phyloP scores from a whole-genome alignment of 2,329 filamentous ascomycete genomes.

The Xenosphaeropsis pyriputrescens region DNA sequence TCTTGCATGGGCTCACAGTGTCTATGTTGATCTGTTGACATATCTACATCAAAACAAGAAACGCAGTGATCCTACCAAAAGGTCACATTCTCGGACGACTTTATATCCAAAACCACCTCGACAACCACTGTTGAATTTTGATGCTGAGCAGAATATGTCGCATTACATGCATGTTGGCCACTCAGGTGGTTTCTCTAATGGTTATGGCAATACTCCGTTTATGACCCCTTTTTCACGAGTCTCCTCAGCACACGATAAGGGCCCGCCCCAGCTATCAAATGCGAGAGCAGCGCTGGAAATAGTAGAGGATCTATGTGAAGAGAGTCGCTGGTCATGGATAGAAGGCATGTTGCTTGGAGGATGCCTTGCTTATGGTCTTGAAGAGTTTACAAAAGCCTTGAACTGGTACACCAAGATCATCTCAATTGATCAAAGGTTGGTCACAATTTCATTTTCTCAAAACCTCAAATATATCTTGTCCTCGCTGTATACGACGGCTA shows the following conservation, averaged over 20 bases:
- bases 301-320: slow-evolving; percentile 59
- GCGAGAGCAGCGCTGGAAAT: slow-evolving; percentile 55
- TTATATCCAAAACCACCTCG: slow-evolving; percentile 35
- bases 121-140: slow-evolving; percentile 13
- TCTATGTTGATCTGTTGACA: slow-evolving; percentile 56
- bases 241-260: slow-evolving; percentile 2
- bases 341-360: slow-evolving; percentile 87
- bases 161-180: neutral
- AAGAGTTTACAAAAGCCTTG: slow-evolving; percentile 64
- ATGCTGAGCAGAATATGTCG: neutral
- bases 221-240: no score
- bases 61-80: slow-evolving; percentile 23
- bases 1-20: slow-evolving; percentile 53
- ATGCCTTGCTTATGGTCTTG: slow-evolving; percentile 81
- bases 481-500: no score
- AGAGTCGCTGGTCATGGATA: slow-evolving; percentile 76
- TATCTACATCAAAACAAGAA: slow-evolving; percentile 47
- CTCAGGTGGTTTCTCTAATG: neutral
- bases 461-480: slow-evolving; percentile 1
- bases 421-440: slow-evolving; percentile 38
- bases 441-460: slow-evolving; percentile 1
- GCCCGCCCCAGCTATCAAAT: slow-evolving; percentile 18
- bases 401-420: slow-evolving; percentile 58
- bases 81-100: slow-evolving; percentile 28
- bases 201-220: no score